These are phyloP conservation scores for Candida neerlandica DNA, from an alignment of 1,139 yeast genomes.

Conservation along the genomic window DNA sequence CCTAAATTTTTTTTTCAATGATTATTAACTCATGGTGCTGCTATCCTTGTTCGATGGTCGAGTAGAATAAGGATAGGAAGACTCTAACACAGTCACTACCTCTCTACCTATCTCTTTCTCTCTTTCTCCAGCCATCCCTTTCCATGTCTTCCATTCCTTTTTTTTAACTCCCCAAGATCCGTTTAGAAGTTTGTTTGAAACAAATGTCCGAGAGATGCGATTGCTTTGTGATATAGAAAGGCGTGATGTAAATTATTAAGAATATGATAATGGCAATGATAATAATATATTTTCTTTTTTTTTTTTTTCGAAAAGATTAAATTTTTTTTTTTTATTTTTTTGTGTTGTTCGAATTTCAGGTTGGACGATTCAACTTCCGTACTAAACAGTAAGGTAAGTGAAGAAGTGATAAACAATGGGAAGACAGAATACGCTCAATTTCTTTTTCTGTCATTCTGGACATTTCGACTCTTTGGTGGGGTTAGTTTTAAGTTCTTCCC, in stretches of 20 bases:
- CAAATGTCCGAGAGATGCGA: background rate
- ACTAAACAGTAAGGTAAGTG: background rate
- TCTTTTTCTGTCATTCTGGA: slow-evolving; percentile 1
- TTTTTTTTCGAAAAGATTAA: background rate
- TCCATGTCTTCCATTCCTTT: background rate
- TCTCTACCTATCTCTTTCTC: too few relatives aligned
- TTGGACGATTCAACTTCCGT: background rate
- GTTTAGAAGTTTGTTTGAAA: background rate
- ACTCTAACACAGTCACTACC: too few relatives aligned
- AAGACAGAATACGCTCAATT: background rate
- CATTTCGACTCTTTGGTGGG: background rate
- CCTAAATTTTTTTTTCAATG: background rate
- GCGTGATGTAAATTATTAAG: background rate
- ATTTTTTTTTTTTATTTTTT: background rate
- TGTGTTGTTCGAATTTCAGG: background rate
- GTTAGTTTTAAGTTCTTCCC: too few relatives aligned
- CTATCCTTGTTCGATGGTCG: background rate
- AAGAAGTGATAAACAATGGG: background rate
- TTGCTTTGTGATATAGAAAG: background rate
- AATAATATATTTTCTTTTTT: background rate
- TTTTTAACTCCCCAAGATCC: background rate
- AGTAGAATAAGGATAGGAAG: too few relatives aligned
- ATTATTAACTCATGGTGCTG: background rate
- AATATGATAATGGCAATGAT: background rate
- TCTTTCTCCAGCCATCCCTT: too few relatives aligned